A percentile compares a stretch with the other conserved stretches of the same genome.
phyloP scores from a whole-genome alignment of 2,329 filamentous ascomycete species.

The Nakataea oryzae region DNA sequence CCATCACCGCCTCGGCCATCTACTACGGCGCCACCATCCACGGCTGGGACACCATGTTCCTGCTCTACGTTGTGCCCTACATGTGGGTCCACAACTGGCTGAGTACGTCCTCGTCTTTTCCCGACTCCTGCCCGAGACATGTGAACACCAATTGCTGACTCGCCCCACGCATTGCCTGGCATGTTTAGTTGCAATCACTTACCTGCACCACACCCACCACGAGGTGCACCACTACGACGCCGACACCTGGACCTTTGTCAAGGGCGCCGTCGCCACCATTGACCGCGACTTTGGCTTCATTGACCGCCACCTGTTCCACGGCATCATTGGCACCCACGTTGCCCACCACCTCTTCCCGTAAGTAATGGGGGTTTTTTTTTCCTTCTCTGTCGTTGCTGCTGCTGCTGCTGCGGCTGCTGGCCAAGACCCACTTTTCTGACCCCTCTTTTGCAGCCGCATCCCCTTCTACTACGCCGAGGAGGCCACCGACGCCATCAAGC shows the following conservation, averaged over 20 bases:
- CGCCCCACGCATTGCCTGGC: not conserved
- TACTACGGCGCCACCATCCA: conserved; percentile 40
- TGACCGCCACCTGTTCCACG: conserved; percentile 55
- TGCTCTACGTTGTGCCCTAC: conserved; percentile 55
- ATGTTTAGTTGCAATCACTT: conserved; percentile 59
- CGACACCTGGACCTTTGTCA: conserved; percentile 49
- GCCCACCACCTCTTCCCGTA: conserved; percentile 52
- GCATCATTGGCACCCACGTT: conserved; percentile 55
- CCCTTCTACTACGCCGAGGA: conserved; percentile 51
- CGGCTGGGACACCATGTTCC: conserved; percentile 44
- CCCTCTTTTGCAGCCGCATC: conserved; percentile 26
- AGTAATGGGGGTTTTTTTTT: conserved; percentile 8
- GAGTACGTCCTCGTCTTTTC: conserved; percentile 47
- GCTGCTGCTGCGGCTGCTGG: not conserved
- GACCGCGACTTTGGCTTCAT: conserved; percentile 57
- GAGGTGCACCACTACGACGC: conserved; percentile 47
- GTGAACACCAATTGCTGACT: conserved; percentile 2
- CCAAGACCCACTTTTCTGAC: not conserved
- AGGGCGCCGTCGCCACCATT: conserved; percentile 51
- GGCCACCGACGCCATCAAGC: conserved; percentile 45
- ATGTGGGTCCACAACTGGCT: conserved; percentile 99
- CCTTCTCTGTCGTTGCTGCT: not conserved
- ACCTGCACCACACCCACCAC: conserved; percentile 62
- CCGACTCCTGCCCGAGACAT: not conserved
- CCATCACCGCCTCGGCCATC: conserved; percentile 36